A percentile compares a stretch with the other conserved stretches of the same genome.
Conservation (phyloP, 805 yeast species). For the Candida ficus region DNA sequence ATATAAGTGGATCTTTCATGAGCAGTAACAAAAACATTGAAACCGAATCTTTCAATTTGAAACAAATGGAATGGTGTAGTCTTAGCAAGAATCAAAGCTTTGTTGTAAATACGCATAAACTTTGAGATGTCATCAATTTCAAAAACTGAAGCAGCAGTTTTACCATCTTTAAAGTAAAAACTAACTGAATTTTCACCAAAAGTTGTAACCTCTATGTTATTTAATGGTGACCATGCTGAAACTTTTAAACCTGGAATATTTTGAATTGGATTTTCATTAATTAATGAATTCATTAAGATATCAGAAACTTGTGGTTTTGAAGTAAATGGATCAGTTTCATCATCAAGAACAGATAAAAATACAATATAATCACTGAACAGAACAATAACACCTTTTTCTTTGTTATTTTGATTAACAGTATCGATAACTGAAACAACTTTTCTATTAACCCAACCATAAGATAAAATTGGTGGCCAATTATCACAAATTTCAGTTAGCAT, state of each 20-base stretch:
- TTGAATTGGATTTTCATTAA: slow-evolving; percentile 75
- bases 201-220: slow-evolving; percentile 46
- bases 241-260: slow-evolving; percentile 69
- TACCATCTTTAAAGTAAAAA: slow-evolving; percentile 24
- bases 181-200: slow-evolving; percentile 27
- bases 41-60: slow-evolving; percentile 37
- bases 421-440: slow-evolving; percentile 77
- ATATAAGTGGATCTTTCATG: slow-evolving; percentile 52
- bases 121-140: slow-evolving; percentile 28
- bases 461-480: slow-evolving; percentile 84
- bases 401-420: slow-evolving; percentile 30
- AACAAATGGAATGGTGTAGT: slow-evolving; percentile 85
- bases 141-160: slow-evolving; percentile 17
- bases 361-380: slow-evolving; percentile 78
- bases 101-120: slow-evolving; percentile 53
- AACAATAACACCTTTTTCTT: slow-evolving; percentile 51
- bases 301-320: slow-evolving; percentile 63
- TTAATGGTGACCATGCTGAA: slow-evolving; percentile 58
- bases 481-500: slow-evolving; percentile 77
- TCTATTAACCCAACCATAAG: slow-evolving; percentile 83
- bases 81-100: slow-evolving; percentile 70
- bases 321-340: slow-evolving; percentile 13
- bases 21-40: slow-evolving; percentile 58
- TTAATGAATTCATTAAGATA: slow-evolving; percentile 81
- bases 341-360: slow-evolving; percentile 42